Evolutionary conservation across 257 asterid species (phyloP).

Genomic region (Paraleonurus japonicus): DNA sequence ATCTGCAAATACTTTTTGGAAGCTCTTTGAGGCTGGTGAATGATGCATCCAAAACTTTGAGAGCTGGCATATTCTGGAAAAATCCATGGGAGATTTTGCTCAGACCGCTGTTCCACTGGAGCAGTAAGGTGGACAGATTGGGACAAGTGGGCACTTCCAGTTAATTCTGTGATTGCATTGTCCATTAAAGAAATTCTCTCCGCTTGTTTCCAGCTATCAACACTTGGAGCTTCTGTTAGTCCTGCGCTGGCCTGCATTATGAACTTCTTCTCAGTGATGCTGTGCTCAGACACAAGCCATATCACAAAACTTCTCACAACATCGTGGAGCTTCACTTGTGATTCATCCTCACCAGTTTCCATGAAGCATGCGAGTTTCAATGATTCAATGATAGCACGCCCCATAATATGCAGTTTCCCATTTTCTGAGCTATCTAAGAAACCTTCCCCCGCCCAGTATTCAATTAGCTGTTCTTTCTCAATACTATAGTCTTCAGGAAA

Average conservation of each 20-base stretch:
- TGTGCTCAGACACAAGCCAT: slow-evolving; percentile 33
- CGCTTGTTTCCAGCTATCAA: slow-evolving; percentile 38
- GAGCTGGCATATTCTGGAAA: slow-evolving; percentile 39
- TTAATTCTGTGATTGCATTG: slow-evolving; percentile 39
- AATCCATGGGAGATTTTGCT: slow-evolving; percentile 33
- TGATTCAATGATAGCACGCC: slow-evolving; percentile 44
- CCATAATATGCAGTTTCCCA: slow-evolving; percentile 30
- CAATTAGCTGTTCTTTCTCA: slow-evolving; percentile 47
- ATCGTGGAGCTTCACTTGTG: slow-evolving; percentile 50
- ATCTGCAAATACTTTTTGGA: slow-evolving; percentile 37
- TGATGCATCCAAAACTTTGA: slow-evolving; percentile 42
- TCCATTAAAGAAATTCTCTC: slow-evolving; percentile 46
- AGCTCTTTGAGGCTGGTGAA: slow-evolving; percentile 41
- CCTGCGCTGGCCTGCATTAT: slow-evolving; percentile 44
- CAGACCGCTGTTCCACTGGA: slow-evolving; percentile 44
- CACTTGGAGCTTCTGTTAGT: slow-evolving; percentile 32
- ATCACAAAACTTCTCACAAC: slow-evolving; percentile 44
- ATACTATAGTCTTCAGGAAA: slow-evolving; percentile 45
- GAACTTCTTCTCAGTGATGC: slow-evolving; percentile 22
- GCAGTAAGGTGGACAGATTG: slow-evolving; percentile 36
- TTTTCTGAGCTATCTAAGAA: slow-evolving; percentile 34
- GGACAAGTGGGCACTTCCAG: slow-evolving; percentile 33
- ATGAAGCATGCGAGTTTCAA: slow-evolving; percentile 47
- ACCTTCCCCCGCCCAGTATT: slow-evolving; percentile 54
- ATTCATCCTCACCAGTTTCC: slow-evolving; percentile 44